Conservation (phyloP, 2,329 filamentous ascomycete species). For the Teratosphaeriaceae sp. region DNA sequence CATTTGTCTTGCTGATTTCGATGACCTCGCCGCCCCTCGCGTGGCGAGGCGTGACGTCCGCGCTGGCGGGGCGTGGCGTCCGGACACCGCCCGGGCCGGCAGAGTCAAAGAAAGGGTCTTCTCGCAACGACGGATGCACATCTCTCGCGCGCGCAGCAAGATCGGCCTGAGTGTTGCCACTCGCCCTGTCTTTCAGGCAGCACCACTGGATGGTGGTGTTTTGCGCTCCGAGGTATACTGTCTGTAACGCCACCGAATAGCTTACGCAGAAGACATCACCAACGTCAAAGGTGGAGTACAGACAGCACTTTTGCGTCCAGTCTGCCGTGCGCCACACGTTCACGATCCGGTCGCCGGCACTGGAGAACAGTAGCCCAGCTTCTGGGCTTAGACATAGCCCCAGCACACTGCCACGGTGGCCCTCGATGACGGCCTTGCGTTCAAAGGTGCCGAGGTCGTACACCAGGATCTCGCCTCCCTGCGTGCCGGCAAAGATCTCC, state of each 20-base stretch:
- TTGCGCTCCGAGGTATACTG: slow-evolving; percentile 85
- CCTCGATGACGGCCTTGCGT: slow-evolving; percentile 69
- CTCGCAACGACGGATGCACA: slow-evolving; percentile 66
- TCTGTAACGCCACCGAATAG: slow-evolving; percentile 72
- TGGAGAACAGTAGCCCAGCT: slow-evolving; percentile 74
- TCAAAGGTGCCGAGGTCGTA: slow-evolving; percentile 89
- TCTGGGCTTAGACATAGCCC: slow-evolving; percentile 75
- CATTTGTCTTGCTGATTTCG: slow-evolving; percentile 74
- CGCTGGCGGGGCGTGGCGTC: slow-evolving; percentile 63
- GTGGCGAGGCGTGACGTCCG: slow-evolving; percentile 41
- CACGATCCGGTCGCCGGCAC: slow-evolving; percentile 85
- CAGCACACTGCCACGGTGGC: slow-evolving; percentile 86
- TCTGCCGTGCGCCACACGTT: slow-evolving; percentile 84
- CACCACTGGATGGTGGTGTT: slow-evolving; percentile 96
- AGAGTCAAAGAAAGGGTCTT: slow-evolving; percentile 92
- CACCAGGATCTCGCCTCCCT: slow-evolving; percentile 84
- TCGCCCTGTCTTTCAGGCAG: slow-evolving; percentile 31
- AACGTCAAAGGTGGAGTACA: slow-evolving; percentile 89
- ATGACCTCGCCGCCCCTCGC: slow-evolving; percentile 58
- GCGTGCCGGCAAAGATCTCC: slow-evolving; percentile 84
- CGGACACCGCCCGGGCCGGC: slow-evolving; percentile 73
- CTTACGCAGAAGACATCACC: slow-evolving; percentile 95
- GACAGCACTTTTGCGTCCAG: slow-evolving; percentile 73
- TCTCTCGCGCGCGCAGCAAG: neutral
- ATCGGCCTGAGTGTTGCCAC: too few relatives aligned